Evolutionary conservation across 1,284 basidiomycete species (phyloP), one percentile per base, ranked within the genome.

Genomic region (Mrakiaceae sp.): DNA sequence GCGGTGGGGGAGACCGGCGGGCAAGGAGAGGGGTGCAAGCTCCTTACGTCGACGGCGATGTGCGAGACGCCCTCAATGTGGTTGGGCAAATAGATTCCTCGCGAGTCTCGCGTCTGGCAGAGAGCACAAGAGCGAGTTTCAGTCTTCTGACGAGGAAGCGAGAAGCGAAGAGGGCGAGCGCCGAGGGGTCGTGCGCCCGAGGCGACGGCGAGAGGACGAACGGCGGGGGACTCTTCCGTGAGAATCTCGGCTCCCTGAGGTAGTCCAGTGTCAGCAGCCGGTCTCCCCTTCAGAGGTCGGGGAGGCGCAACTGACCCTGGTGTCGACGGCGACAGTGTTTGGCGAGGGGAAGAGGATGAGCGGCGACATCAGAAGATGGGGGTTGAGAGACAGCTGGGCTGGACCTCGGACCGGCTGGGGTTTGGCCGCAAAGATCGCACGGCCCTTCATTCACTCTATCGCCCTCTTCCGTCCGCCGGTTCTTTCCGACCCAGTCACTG

Each of bases 1-100:
- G 27, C 27, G 27, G 2, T 27, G 27, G 27, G 5, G 16, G 16
- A 57, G 49, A 60, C 58, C 43, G 42, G 50, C 10, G 49, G 16
- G 46, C 60, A 55, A 2, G 16, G 5, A n/a, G 49, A 84, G 27
- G 27, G 27, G 27, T 27, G 27, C 27, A 27, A 27, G 27, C 27
- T 27, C 27, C 90, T 80, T 74, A 93, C 92, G 74, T 97, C 93
- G 64, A 96, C 86, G 5, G 93, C 93, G 66, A 96, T 92, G 75
- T 95, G 90, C 49, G 91, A 95, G n/a, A 96, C 87, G 11, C 90
- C 89, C 76, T 97, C 93, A 69, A 94, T 94, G 77, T 96, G 86
- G 75, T 94, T 92, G 61, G 93, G 93, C 59, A 97, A 83, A 77
- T 96, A 96, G 72, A 97, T 96, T 12, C 91, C 92, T 73, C 92